A percentile compares a stretch with the other conserved stretches of the same genome.
Conservation (phyloP, 352 stramenopile species). For the Phytophthora rubi region DNA sequence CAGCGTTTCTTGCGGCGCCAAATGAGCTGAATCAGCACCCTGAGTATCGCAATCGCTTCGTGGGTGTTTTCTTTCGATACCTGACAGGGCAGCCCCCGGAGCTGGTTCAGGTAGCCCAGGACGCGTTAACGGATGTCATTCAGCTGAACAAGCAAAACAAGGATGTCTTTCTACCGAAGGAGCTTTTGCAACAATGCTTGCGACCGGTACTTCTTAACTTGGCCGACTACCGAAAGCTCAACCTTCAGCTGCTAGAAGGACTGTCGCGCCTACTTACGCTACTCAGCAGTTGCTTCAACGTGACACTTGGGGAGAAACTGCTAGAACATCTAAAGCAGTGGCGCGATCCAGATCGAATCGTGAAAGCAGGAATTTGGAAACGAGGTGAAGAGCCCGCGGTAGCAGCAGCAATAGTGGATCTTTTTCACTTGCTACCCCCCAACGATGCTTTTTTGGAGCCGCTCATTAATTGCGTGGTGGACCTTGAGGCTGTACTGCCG, state of each 20-base stretch:
- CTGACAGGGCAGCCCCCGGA: slow-evolving; percentile 87
- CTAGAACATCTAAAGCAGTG: slow-evolving; percentile 96
- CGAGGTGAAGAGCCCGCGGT: slow-evolving; percentile 95
- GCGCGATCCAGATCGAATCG: slow-evolving; percentile 90
- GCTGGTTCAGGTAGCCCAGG: slow-evolving; percentile 80
- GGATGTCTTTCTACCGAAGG: slow-evolving; percentile 92
- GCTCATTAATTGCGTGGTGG: slow-evolving; percentile 95
- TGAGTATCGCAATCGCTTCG: slow-evolving; percentile 86
- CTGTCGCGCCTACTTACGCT: slow-evolving; percentile 93
- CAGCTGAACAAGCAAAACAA: slow-evolving; percentile 90
- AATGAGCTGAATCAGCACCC: slow-evolving; percentile 88
- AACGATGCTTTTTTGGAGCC: slow-evolving; percentile 96
- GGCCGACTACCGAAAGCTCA: slow-evolving; percentile 97
- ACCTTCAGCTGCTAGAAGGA: slow-evolving; percentile 93
- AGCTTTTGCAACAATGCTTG: slow-evolving; percentile 96
- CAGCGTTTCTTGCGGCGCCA: slow-evolving; percentile 82
- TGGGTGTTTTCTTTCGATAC: slow-evolving; percentile 91
- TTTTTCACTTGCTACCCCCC: slow-evolving; percentile 96
- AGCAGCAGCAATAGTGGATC: slow-evolving; percentile 94
- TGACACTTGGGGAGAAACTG: slow-evolving; percentile 97
- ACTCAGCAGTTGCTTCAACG: slow-evolving; percentile 97
- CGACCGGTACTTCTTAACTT: slow-evolving; percentile 96
- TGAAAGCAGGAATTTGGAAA: slow-evolving; percentile 93
- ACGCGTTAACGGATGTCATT: slow-evolving; percentile 82
- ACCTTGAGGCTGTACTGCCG: slow-evolving; percentile 93